Evolutionary conservation across 495 filamentous ascomycete genomes (phyloP).

Genomic region (Annulohypoxylon nitens): DNA sequence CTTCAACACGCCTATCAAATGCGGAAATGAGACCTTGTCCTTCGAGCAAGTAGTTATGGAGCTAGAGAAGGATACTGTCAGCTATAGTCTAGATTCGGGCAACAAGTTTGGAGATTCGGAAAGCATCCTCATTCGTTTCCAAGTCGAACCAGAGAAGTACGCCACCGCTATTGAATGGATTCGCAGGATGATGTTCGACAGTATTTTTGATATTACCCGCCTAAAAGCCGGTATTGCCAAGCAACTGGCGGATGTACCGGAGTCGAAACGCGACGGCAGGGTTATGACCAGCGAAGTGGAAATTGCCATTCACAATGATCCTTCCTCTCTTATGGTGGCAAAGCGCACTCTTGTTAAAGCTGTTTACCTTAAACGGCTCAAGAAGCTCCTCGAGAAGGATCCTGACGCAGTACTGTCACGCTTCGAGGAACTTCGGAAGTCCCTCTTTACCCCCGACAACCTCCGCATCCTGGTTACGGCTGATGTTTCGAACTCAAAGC

Average conservation of each 20-base stretch:
- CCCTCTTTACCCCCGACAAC: slow-evolving; percentile 84
- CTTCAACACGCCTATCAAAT: slow-evolving; percentile 88
- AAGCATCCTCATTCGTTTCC: slow-evolving; percentile 81
- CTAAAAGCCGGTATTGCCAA: slow-evolving; percentile 87
- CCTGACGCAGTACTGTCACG: slow-evolving; percentile 77
- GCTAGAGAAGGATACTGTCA: slow-evolving; percentile 90
- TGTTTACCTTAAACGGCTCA: slow-evolving; percentile 86
- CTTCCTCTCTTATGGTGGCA: slow-evolving; percentile 79
- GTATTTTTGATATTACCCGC: slow-evolving; percentile 84
- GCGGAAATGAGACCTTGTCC: slow-evolving; percentile 80
- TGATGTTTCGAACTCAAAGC: slow-evolving; percentile 79
- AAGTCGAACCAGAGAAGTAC: slow-evolving; percentile 91
- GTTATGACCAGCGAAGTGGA: slow-evolving; percentile 82
- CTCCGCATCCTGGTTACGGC: slow-evolving; percentile 86
- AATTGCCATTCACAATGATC: slow-evolving; percentile 80
- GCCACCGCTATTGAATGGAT: slow-evolving; percentile 85
- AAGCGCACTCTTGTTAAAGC: slow-evolving; percentile 88
- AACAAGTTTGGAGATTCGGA: slow-evolving; percentile 79
- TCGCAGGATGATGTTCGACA: slow-evolving; percentile 84
- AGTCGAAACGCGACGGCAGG: slow-evolving; percentile 89
- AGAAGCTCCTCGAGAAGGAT: slow-evolving; percentile 76
- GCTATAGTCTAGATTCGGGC: slow-evolving; percentile 77
- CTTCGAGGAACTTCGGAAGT: slow-evolving; percentile 79
- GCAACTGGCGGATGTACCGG: slow-evolving; percentile 91
- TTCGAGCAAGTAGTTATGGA: slow-evolving; percentile 93